Evolutionary conservation across 108 stramenopile species (phyloP).

Genomic region (Cyclostephanos invisitatus): DNA sequence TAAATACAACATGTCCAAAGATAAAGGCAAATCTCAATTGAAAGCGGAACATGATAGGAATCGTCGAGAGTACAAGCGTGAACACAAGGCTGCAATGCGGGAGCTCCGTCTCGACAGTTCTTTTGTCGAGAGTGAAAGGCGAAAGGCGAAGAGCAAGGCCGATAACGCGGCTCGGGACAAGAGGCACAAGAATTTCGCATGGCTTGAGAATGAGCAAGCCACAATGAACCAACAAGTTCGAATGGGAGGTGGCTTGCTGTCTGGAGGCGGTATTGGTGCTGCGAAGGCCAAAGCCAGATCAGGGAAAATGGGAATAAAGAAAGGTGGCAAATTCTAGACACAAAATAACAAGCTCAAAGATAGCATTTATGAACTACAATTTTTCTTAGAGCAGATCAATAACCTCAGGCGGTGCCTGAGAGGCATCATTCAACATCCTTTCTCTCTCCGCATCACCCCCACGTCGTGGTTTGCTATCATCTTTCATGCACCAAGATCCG

Average conservation of each 20-base stretch:
- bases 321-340: conserved; percentile 81
- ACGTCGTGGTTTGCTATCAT: not conserved
- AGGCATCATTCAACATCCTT: not conserved
- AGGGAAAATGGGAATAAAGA: conserved; percentile 87
- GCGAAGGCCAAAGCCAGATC: conserved; percentile 72
- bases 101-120: conserved; percentile 87
- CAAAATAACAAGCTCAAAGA: not conserved
- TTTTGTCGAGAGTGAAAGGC: conserved; percentile 82
- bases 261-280: conserved; percentile 84
- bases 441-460: not conserved
- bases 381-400: not conserved
- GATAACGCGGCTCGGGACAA: conserved; percentile 70
- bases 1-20: conserved; percentile 87
- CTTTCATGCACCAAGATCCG: conserved; percentile 1
- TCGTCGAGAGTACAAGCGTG: conserved; percentile 92
- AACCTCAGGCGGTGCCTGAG: not conserved
- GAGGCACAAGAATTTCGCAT: conserved; percentile 87
- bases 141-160: conserved; percentile 62
- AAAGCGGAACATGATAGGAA: conserved; percentile 86
- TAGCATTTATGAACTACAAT: not conserved
- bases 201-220: conserved; percentile 90
- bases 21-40: conserved; percentile 83
- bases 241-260: conserved; percentile 79
- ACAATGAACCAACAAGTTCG: conserved; percentile 92
- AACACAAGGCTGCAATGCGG: conserved; percentile 92